Base-by-base conservation (phyloP, 2,329 filamentous ascomycete species). In the Aspergillus hiratsukae region DNA sequence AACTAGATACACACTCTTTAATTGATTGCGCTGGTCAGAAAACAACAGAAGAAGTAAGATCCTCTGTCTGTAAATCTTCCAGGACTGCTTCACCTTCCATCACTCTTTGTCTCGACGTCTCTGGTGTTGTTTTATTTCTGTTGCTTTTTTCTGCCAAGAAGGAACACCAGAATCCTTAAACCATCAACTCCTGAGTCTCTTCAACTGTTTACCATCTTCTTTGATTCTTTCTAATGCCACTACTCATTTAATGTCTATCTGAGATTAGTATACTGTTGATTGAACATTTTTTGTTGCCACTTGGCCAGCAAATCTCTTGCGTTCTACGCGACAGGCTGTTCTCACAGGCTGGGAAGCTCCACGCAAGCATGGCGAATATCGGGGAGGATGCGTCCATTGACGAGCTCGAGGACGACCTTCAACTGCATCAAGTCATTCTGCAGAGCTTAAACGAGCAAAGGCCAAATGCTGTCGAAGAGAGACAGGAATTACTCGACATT, bases 371-470 rank as follows among this genome's bases (percentile, higher is more conserved):
- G 43, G 23, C 43, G 23, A 46, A 61, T 35, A 51, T 60, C 14
- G 48, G 40, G 21, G 49, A 45, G 23, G 57, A 62, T 49, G 51
- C 51, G 56, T 61, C 65, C 53, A 58, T 64, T 23, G 65, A 65
- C 56, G 65, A 67, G 14, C 25, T 73, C 29, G 21, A 66, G 27
- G 71, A 72, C 17, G 71, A 73, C 21, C 53, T 73, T n/a, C 61
- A 72, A 21, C 53, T 72, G 2, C 62, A 72, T 23, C 58, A 66
- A 49, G 66, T 66, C 25, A 69, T 74, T 35, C 55, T 70, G 4
- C 58, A 69, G 43, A 71, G 70, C 40, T 59, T 72, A 37, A 53
- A 66, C 4, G 61, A 65, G 29, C 57, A 61, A 40, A 62, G 63
- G 17, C 67, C 69, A 2, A 59, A 61, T 50, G 67, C 64, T 1